Evolutionary conservation across 108 stramenopile species (phyloP), one percentile per base, ranked within the genome.

Genomic region (Fistulifera pelliculosa): DNA sequence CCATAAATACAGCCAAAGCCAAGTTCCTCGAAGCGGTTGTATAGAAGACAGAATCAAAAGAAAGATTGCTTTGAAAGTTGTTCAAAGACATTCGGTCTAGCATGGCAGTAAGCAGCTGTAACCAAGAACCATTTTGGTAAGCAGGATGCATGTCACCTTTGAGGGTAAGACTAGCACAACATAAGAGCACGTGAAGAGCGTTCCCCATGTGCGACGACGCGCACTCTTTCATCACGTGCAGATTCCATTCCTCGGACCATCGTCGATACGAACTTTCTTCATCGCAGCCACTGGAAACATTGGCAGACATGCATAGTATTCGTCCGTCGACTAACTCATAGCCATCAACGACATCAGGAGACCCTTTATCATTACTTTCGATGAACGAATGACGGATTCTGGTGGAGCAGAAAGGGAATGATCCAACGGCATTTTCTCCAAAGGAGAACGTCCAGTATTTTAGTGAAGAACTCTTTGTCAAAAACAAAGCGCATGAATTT

Each of bases 271-370:
- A 45, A n/a, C 12, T 22, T 28, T 51, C 26, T 27, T 23, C 26
- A 27, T 8, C 12, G 12, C 4, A 23, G 6, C 27, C 50, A 27
- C 27, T 27, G n/a, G 26, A n/a, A 24, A 27, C n/a, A 22, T 51
- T 51, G 6, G n/a, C 27, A n/a, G 26, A 27, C 19, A 10, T n/a
- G 26, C 24, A 51, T 11, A 47, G 44, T 11, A 5, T 18, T 27
- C 21, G 3, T 22, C 25, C 47, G 52, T 78, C 77, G 13, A 78
- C 40, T 8, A 75, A 28, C 48, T 70, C 61, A 54, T 64, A 73
- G 43, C 70, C 70, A 49, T 51, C 47, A 24, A 65, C 66, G 26
- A 68, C 73, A 39, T 70, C 70, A 19, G 50, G 41, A 31, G 63
- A 59, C 1, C 70, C 77, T 47, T 17, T 31, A 78, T 49, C 21